Evolutionary conservation across 129 eudicot genomes (phyloP).

Genomic region (Artemisia tridentata): DNA sequence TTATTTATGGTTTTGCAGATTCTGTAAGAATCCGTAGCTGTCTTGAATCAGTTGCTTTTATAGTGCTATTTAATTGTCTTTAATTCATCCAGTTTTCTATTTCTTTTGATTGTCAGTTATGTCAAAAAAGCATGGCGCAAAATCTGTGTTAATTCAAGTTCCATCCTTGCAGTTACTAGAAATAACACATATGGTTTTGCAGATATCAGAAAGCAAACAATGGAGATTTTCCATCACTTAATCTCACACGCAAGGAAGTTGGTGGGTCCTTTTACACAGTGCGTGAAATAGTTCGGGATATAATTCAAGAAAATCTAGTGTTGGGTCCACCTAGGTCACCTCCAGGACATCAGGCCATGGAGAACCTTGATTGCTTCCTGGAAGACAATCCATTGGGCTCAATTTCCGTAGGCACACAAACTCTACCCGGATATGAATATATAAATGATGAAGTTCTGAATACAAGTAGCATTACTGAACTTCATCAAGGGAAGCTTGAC

Average conservation of each 20-base stretch:
- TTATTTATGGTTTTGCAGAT: too few relatives aligned
- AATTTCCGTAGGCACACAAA: constrained; percentile 39
- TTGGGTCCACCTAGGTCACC: constrained; percentile 72
- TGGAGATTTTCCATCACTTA: constrained; percentile 88
- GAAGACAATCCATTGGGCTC: constrained; percentile 61
- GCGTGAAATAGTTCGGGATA: constrained; percentile 86
- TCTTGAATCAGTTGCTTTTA: neutral
- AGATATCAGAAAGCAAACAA: constrained; percentile 69
- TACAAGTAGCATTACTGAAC: constrained; percentile 15
- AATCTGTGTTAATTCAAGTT: neutral
- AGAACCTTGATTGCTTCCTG: constrained; percentile 28
- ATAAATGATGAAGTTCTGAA: constrained; percentile 20
- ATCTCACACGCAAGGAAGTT: constrained; percentile 89
- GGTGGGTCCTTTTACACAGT: constrained; percentile 96
- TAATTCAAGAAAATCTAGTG: constrained; percentile 91
- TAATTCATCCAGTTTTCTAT: neutral
- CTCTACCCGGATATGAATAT: constrained; percentile 11
- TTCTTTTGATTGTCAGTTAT: too few relatives aligned
- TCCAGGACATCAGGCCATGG: constrained; percentile 43
- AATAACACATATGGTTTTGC: constrained; percentile 33
- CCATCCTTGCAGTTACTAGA: neutral
- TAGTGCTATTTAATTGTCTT: neutral
- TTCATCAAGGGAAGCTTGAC: constrained; percentile 25
- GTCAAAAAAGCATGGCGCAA: too few relatives aligned
- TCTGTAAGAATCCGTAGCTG: neutral